A percentile compares a stretch with the other conserved stretches of the same genome.
These are phyloP conservation scores for Tripterygium wilfordii DNA, from an alignment of 177 flowering plant genomes.

Conservation along the genomic window DNA sequence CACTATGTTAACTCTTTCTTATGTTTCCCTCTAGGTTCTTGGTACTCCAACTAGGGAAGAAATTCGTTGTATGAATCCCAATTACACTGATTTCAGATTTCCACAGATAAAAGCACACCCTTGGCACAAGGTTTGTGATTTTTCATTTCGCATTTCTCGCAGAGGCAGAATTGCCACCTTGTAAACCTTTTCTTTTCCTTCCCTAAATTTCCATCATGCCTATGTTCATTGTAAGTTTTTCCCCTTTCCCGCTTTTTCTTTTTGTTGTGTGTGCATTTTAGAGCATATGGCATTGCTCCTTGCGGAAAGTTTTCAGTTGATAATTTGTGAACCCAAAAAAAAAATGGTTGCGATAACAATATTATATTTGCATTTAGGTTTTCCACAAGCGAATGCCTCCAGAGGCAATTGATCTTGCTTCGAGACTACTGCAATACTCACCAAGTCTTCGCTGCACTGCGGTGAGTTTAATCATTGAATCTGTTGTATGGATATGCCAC, in stretches of 20 bases:
- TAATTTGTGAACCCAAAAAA: background rate
- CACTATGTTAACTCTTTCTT: background rate
- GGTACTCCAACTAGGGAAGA: slow-evolving; percentile 99
- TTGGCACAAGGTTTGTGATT: slow-evolving; percentile 82
- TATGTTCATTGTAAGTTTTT: too few species aligned
- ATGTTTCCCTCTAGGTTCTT: slow-evolving; percentile 59
- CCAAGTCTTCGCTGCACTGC: slow-evolving; percentile 94
- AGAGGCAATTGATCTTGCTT: slow-evolving; percentile 85
- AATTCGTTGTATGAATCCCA: slow-evolving; percentile 98
- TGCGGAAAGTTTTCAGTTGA: background rate
- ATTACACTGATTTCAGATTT: slow-evolving; percentile 90
- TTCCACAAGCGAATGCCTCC: slow-evolving; percentile 89
- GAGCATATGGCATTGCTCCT: background rate
- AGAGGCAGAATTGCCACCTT: background rate
- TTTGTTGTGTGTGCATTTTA: too few species aligned
- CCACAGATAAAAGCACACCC: slow-evolving; percentile 98
- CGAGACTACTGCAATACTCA: slow-evolving; percentile 89
- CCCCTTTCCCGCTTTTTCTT: too few species aligned
- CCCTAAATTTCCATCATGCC: too few species aligned
- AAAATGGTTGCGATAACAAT: background rate
- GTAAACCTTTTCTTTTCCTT: too few species aligned
- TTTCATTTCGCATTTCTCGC: background rate
- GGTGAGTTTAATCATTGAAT: slow-evolving; percentile 57
- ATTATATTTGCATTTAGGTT: slow-evolving; percentile 32
- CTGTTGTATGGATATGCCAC: too few species aligned